Conservation (phyloP, 441 rosid species). For the Pelargonium citronellum region DNA sequence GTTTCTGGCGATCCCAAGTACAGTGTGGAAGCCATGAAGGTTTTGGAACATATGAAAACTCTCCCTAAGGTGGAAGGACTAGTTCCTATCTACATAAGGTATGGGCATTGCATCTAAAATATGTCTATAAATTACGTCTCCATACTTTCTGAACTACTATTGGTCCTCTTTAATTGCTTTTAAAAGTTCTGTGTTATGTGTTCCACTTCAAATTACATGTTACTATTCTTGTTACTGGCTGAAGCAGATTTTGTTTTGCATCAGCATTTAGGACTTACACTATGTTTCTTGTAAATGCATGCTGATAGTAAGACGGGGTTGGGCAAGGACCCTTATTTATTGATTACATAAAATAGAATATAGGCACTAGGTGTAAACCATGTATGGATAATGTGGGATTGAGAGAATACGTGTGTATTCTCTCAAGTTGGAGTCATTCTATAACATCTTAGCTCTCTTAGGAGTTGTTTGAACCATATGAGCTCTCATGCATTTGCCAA, state of each 20-base stretch:
- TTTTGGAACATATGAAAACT: conserved; percentile 69
- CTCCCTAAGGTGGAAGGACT: conserved; percentile 88
- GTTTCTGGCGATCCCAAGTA: conserved; percentile 90
- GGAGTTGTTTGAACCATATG: no score
- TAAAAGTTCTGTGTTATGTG: not conserved
- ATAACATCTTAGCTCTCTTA: no score
- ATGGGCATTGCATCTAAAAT: conserved; percentile 16
- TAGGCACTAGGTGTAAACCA: not conserved
- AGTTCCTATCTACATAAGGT: conserved; percentile 96
- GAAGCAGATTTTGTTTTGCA: conserved; percentile 8
- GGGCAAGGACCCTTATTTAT: conserved; percentile 1
- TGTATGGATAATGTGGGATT: not conserved
- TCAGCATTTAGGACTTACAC: not conserved
- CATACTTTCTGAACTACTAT: not conserved
- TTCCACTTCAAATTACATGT: conserved; percentile 7
- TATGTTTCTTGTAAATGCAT: not conserved
- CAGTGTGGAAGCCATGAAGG: conserved; percentile 83
- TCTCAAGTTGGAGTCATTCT: no score
- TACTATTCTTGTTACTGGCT: not conserved
- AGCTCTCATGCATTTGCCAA: no score
- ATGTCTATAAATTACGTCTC: conserved; percentile 4
- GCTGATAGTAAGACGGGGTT: not conserved
- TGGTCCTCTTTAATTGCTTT: not conserved
- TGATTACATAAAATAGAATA: not conserved
- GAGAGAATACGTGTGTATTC: no score